Conservation (phyloP, 2,329 filamentous ascomycete species). For the Pseudofabraea citricarpa region DNA sequence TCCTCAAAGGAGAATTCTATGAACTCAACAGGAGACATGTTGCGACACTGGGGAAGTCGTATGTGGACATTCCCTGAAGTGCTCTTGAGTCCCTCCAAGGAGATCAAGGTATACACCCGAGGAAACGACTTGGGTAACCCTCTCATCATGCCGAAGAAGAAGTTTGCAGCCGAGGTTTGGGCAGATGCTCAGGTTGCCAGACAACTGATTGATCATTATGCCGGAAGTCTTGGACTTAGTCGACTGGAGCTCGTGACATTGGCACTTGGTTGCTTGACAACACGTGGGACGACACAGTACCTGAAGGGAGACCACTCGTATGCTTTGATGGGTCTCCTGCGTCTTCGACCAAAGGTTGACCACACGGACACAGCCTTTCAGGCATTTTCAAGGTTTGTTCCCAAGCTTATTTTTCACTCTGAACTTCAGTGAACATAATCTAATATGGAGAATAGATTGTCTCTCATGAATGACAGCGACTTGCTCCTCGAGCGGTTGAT, state of each 20-base stretch:
- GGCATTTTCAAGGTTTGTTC: no score
- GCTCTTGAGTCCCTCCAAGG: background rate
- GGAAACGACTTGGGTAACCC: background rate
- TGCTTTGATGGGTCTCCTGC: no score
- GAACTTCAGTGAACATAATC: no score
- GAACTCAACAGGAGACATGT: background rate
- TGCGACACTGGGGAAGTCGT: slow-evolving; percentile 4
- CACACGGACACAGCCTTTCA: no score
- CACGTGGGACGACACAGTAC: slow-evolving; percentile 7
- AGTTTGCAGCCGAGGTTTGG: slow-evolving; percentile 11
- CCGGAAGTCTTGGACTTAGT: slow-evolving; percentile 19
- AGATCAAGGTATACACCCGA: background rate
- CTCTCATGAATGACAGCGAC: no score
- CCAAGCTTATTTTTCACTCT: no score
- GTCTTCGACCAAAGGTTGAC: no score
- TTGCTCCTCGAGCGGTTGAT: no score
- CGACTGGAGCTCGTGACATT: slow-evolving; percentile 23
- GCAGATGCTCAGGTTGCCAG: background rate
- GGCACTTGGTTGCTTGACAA: slow-evolving; percentile 21
- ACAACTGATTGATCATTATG: slow-evolving; percentile 25
- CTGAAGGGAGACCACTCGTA: slow-evolving; percentile 21
- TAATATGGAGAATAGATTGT: no score
- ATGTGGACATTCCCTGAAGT: slow-evolving; percentile 9
- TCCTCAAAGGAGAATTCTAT: slow-evolving; percentile 2
- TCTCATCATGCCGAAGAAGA: slow-evolving; percentile 1